Evolutionary conservation across 768 basidiomycete genomes (phyloP), one percentile per base, ranked within the genome.

Genomic region (Russula olivacea): DNA sequence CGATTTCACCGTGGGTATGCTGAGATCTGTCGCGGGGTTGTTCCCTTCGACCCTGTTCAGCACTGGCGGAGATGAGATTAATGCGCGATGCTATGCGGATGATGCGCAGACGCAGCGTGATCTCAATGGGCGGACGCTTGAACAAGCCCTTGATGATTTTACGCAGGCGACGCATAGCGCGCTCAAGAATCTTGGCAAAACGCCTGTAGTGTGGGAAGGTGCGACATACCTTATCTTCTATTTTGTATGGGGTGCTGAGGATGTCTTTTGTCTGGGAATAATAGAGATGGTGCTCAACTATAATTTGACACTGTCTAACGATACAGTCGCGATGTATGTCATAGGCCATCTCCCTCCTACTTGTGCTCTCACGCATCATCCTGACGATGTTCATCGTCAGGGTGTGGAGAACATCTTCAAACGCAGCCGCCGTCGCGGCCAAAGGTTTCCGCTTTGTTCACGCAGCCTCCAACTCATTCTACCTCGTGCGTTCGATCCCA

Each of bases 21-120:
- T 93, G 68, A 73, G 72, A 0, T 74, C 81, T 0, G 78, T 84
- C 14, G 83, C 86, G 0, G 69, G 74, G 19, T 74, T 78, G 28
- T 71, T 89, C 2, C 81, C 83, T 0, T 83, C 83, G 3, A 77
- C 69, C n/a, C 77, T 89, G 64, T 85, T 94, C 68, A 82, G 83
- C 66, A 89, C 90, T 0, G 93, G 93, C 0, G 92, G 93, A 0
- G 92, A 93, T 66, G 91, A 93, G 68, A 71, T 93, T 63, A 92
- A 93, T 62, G 71, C 73, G 3, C 77, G 77, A 15, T 90, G 89
- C 71, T 92, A 90, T 68, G 71, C 71, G 2, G 70, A 86, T 21
- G 91, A 93, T 69, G 69, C 76, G 1, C 72, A 77, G 65, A 88
- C 88, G 0, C 83, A 85, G 65, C 72, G 75, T 0, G 51, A 75